Percentiles rank a stretch among this genome's conserved stretches.
These are phyloP conservation scores for Fusarium nelsonii DNA, from an alignment of 2,329 filamentous ascomycete species.

Conservation along the genomic window DNA sequence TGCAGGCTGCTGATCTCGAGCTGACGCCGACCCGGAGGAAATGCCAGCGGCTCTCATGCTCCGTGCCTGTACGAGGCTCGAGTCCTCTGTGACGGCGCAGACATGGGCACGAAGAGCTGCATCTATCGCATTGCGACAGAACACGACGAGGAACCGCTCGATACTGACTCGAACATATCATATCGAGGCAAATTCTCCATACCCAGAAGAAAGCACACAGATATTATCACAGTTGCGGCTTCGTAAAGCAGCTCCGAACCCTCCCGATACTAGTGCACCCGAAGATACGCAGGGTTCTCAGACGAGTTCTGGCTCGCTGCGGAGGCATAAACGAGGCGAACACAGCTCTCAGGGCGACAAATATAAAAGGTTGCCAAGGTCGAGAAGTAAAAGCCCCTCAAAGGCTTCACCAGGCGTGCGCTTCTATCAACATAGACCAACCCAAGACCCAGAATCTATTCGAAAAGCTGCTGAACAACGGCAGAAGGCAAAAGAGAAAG, in stretches of 20 bases:
- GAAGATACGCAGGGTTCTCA: conserved; percentile 4
- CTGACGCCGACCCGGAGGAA: conserved; percentile 41
- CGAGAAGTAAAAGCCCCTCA: background rate
- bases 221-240: conserved; percentile 39
- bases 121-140: conserved; percentile 29
- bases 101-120: conserved; percentile 36
- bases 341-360: background rate
- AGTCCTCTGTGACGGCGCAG: conserved; percentile 29
- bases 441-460: background rate
- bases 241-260: conserved; percentile 15
- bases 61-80: conserved; percentile 45
- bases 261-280: conserved; percentile 3
- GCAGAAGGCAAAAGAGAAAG: conserved; percentile 3
- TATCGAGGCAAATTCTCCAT: conserved; percentile 1
- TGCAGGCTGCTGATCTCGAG: conserved; percentile 37
- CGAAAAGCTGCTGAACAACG: conserved; percentile 13
- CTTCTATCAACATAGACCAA: conserved; percentile 4
- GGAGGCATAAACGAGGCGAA: background rate
- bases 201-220: conserved; percentile 15
- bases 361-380: background rate
- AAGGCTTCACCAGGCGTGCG: background rate
- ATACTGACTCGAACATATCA: conserved; percentile 30
- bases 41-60: conserved; percentile 46
- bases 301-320: background rate
- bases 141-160: conserved; percentile 5